Evolutionary conservation across 2,329 filamentous ascomycete genomes (phyloP), one percentile per base, ranked within the genome.

Genomic region (Epichloe brachyelytri): DNA sequence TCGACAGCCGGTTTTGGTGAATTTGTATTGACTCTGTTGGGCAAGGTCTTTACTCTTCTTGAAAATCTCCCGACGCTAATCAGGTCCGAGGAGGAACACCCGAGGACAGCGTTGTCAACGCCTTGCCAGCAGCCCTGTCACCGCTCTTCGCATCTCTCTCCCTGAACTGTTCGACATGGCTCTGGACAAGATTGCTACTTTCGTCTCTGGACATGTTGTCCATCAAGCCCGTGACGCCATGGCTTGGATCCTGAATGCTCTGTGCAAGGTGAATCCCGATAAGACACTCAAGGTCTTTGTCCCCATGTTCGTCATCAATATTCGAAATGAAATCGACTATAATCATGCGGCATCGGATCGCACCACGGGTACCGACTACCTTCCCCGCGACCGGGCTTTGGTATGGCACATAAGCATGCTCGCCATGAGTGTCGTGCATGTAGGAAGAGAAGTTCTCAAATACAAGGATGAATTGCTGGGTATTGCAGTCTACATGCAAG

Each of bases 341-440:
- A 98, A 97, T 63, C 88, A 91, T 47, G 93, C 93, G 19, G 94
- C 91, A 2, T 97, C 91, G 2, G 94, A 94, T 52, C 80, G 93
- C 59, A 97, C 89, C 51, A 95, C 88, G 51, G 93, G 93, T 19
- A 87, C 86, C 1, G 93, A 98, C 66, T 89, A 97, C 43, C 76
- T 98, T 17, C 93, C 93, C 8, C 81, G 93, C 57, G 93, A 98
- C 65, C 79, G 93, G 50, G 93, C 88, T 4, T 73, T 98, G 15
- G 90, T 98, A 0, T 98, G 94, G 94, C 88, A 97, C 63, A 80
- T 97, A 53, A 95, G 88, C 67, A 89, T 98, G 74, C 78, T 98
- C 5, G 95, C 90, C 63, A 98, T 98, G 91, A 93, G 88, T 53
- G 88, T 96, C 20, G 93, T 98, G 3, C 93, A 98, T 61, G 89